Conservation (phyloP, 1,284 basidiomycete genomes). For the Xerocomus minutiporus region DNA sequence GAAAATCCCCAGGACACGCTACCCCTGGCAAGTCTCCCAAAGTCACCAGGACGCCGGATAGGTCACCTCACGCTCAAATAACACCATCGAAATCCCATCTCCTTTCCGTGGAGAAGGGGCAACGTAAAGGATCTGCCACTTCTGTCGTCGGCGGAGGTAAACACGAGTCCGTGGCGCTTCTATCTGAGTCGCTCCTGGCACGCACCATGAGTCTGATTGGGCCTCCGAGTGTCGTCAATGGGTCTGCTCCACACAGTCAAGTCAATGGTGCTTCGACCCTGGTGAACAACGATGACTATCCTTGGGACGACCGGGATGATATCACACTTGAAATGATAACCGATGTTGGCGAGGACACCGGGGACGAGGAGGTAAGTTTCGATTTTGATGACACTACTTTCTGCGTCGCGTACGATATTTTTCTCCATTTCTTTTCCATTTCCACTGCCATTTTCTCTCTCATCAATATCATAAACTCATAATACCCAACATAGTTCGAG, state of each 20-base stretch:
- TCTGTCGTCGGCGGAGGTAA: slow-evolving; percentile 17
- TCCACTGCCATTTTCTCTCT: background rate
- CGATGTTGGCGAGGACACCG: slow-evolving; percentile 57
- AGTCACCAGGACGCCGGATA: slow-evolving; percentile 19
- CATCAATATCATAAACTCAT: slow-evolving; percentile 9
- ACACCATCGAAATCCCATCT: slow-evolving; percentile 21
- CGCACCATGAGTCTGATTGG: slow-evolving; percentile 13
- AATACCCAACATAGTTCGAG: slow-evolving; percentile 45
- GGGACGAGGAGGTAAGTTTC: slow-evolving; percentile 61
- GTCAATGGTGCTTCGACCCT: slow-evolving; percentile 24
- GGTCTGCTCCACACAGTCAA: slow-evolving; percentile 17
- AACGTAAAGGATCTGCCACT: slow-evolving; percentile 25
- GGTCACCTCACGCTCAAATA: slow-evolving; percentile 13
- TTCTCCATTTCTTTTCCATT: no score
- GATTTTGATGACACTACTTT: slow-evolving; percentile 7
- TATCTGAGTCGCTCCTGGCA: slow-evolving; percentile 27
- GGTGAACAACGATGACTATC: slow-evolving; percentile 19
- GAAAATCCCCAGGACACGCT: slow-evolving; percentile 18
- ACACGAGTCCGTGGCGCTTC: slow-evolving; percentile 12
- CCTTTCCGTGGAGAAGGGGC: slow-evolving; percentile 15
- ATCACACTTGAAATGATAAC: slow-evolving; percentile 65
- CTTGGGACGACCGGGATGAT: slow-evolving; percentile 34
- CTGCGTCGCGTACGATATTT: no score
- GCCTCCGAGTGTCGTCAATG: slow-evolving; percentile 20
- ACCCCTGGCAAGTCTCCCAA: slow-evolving; percentile 26